Conservation (phyloP, 805 yeast species). For the Hanseniaspora lachancei region DNA sequence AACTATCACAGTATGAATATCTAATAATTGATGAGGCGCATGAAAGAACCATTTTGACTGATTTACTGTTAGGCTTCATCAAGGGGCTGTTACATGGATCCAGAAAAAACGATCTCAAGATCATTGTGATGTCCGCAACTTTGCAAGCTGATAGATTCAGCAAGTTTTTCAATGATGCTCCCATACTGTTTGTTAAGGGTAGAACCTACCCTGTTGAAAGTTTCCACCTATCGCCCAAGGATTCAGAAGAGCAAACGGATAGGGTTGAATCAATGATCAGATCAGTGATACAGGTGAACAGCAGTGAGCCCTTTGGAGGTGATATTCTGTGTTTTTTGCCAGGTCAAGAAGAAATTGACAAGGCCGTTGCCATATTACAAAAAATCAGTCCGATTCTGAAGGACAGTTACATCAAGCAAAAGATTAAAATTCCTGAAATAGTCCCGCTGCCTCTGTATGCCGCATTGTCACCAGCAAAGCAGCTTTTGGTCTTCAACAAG, state of each 20-base stretch:
- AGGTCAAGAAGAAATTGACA: constrained; percentile 96
- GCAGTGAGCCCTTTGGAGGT: constrained; percentile 60
- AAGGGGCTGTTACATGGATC: constrained; percentile 41
- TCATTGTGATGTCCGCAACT: constrained; percentile 93
- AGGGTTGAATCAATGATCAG: constrained; percentile 67
- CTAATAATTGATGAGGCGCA: constrained; percentile 93
- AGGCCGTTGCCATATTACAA: constrained; percentile 50
- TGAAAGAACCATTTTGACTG: constrained; percentile 87
- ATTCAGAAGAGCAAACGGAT: constrained; percentile 52
- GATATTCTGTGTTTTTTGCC: constrained; percentile 87
- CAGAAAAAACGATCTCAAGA: constrained; percentile 44
- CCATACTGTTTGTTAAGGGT: constrained; percentile 81
- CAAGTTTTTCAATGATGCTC: constrained; percentile 61
- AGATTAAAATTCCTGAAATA: constrained; percentile 45
- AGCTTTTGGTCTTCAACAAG: constrained; percentile 62
- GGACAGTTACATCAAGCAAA: constrained; percentile 28
- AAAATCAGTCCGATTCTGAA: constrained; percentile 55
- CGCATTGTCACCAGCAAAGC: constrained; percentile 76
- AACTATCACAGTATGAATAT: constrained; percentile 52
- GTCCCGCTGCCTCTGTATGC: constrained; percentile 84
- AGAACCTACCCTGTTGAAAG: constrained; percentile 74
- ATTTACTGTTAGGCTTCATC: constrained; percentile 75
- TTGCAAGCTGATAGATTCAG: constrained; percentile 76
- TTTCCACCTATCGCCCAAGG: constrained; percentile 36
- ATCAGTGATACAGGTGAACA: constrained; percentile 64